phyloP scores from a whole-genome alignment of 805 yeast genomes.

The Candida tammaniensis region DNA sequence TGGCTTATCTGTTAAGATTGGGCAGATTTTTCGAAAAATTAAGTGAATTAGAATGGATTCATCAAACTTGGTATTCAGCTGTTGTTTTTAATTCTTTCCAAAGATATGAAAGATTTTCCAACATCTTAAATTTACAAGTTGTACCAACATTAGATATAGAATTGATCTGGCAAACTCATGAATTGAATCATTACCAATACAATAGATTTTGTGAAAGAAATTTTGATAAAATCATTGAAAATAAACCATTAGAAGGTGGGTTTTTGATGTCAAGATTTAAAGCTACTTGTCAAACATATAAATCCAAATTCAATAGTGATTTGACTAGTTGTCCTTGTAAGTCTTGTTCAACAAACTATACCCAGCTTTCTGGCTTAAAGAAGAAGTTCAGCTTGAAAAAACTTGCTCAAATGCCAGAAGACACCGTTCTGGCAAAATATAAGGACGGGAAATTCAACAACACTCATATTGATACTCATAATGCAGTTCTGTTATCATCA shows the following conservation, averaged over 20 bases:
- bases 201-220: neutral
- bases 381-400: conserved; percentile 1
- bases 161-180: conserved; percentile 4
- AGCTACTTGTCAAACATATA: neutral
- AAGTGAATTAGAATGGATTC: neutral
- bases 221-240: neutral
- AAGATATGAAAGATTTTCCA: neutral
- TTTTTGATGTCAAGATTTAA: neutral
- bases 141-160: conserved; percentile 3
- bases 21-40: neutral
- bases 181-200: neutral
- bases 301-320: neutral
- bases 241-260: neutral
- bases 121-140: neutral
- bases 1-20: neutral
- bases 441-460: neutral
- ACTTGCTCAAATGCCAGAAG: neutral
- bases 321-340: conserved; percentile 4
- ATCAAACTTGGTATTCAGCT: neutral
- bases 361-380: neutral
- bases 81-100: conserved; percentile 1
- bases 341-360: conserved; percentile 1
- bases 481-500: neutral
- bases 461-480: conserved; percentile 4
- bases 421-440: neutral